Base-by-base conservation (phyloP, 164 flowering plant genomes). In the Vitis cinerea region DNA sequence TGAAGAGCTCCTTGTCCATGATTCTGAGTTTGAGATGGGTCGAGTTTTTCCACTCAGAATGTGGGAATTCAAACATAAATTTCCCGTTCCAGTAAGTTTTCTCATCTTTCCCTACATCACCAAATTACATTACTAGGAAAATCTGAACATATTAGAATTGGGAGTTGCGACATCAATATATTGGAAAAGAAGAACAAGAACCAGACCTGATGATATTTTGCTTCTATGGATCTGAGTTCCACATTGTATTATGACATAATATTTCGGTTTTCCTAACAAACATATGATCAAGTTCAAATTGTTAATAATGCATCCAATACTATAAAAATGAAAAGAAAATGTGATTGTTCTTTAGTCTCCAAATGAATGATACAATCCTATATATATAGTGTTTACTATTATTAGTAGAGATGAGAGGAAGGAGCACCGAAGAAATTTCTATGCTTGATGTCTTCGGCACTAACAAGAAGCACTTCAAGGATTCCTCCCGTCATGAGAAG, bases 401-500 rank as follows among this genome's bases (percentile, higher is more conserved):
- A 10, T 31, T 12, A 29, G 13, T 63, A 10, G 14, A n/a, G 48
- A 48, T 11, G 15, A 9, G 15, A 29, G 50, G 60, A 29, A 65
- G 16, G 47, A 71, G 12, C 84, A 90, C 98, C 94, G n/a, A 89
- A 8, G 50, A 84, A 56, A 72, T 83, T 81, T 50, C 83, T 78
- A 66, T 77, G 84, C 31, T 66, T 76, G 27, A 90, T 82, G 78
- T 87, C 96, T 75, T 85, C 65, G 14, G 96, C 96, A 78, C 86
- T 78, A 44, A 87, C 94, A 69, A 93, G 84, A 80, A 93, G 80
- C 3, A 91, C 90, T 85, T 93, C 96, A 58, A 93, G 86, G 27
- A 75, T 69, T 70, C 93, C 92, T 66, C 71, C 84, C 71, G 77
- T 80, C 89, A 86, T 86, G 51, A 53, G 68, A 53, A 44, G 7